Percentiles rank a stretch among this genome's conserved stretches.
Conservation (phyloP, 371 early-diverging fungal species). For the Apophysomyces variabilis region DNA sequence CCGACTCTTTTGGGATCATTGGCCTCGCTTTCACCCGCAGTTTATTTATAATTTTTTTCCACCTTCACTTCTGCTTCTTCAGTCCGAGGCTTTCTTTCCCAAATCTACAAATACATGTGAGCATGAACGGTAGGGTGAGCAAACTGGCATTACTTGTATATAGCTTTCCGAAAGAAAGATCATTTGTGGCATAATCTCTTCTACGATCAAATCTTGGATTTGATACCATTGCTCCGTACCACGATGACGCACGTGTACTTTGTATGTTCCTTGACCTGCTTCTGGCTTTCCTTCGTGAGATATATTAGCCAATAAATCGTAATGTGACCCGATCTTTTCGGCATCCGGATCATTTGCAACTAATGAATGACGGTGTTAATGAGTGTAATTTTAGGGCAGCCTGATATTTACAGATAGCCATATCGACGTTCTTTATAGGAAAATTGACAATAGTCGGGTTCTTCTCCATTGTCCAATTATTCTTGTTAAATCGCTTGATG, state of each 20-base stretch:
- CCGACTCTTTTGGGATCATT: too few species aligned
- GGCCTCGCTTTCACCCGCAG: too few species aligned
- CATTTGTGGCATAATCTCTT: conserved; percentile 94
- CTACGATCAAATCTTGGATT: conserved; percentile 93
- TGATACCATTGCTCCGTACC: conserved; percentile 93
- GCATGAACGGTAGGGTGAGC: neutral
- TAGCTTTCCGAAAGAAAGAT: conserved; percentile 93
- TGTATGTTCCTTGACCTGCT: conserved; percentile 74
- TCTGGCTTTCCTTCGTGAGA: conserved; percentile 87
- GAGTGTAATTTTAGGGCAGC: neutral
- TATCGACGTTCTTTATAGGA: conserved; percentile 84
- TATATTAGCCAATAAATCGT: conserved; percentile 92
- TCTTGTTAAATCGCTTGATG: conserved; percentile 91
- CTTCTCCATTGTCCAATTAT: conserved; percentile 87
- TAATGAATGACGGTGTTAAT: conserved; percentile 18
- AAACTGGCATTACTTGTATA: conserved; percentile 74
- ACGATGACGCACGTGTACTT: conserved; percentile 80
- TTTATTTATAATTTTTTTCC: neutral
- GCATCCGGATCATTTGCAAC: conserved; percentile 56
- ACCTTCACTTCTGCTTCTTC: neutral
- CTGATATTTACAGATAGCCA: conserved; percentile 68
- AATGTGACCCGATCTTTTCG: conserved; percentile 60
- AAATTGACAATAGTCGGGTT: conserved; percentile 98
- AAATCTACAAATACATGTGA: conserved; percentile 24
- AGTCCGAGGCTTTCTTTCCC: conserved; percentile 27